A percentile compares a stretch with the other conserved stretches of the same genome.
Conservation (phyloP, 1,284 basidiomycete species). For the Heterobasidion annosum region DNA sequence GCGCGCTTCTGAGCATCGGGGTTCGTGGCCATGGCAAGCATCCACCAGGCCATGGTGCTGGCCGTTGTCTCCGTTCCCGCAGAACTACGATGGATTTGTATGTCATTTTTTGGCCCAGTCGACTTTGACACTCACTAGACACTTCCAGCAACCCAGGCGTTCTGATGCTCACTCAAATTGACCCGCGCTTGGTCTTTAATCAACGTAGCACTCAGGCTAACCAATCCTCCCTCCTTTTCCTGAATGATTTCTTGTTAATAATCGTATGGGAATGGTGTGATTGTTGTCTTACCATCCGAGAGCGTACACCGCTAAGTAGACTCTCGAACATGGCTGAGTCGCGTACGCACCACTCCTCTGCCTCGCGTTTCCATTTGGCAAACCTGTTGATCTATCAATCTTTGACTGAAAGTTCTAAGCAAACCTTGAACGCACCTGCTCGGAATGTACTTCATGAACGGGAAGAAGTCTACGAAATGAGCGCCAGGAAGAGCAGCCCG, state of each 20-base stretch:
- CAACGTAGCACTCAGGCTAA: neutral
- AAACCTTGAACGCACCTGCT: neutral
- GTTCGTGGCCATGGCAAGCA: conserved; percentile 11
- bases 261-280: too few relatives aligned
- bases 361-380: conserved; percentile 6
- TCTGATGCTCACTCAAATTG: neutral
- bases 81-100: neutral
- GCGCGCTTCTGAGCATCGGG: conserved; percentile 9
- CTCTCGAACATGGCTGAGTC: conserved; percentile 4
- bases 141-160: conserved; percentile 1
- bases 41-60: conserved; percentile 5
- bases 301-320: neutral
- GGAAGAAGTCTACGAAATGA: conserved; percentile 3
- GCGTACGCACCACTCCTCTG: conserved; percentile 1
- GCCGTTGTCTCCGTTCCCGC: conserved; percentile 7
- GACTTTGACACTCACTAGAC: conserved; percentile 1
- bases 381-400: neutral
- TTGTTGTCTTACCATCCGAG: neutral
- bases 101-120: neutral
- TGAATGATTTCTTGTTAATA: neutral
- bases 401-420: neutral
- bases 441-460: conserved; percentile 4
- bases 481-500: neutral
- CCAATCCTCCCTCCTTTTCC: neutral
- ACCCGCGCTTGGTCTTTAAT: neutral